Evolutionary conservation across 2,329 filamentous ascomycete species (phyloP), one percentile per base, ranked within the genome.

Genomic region (Ceratocystis eucalypticola): DNA sequence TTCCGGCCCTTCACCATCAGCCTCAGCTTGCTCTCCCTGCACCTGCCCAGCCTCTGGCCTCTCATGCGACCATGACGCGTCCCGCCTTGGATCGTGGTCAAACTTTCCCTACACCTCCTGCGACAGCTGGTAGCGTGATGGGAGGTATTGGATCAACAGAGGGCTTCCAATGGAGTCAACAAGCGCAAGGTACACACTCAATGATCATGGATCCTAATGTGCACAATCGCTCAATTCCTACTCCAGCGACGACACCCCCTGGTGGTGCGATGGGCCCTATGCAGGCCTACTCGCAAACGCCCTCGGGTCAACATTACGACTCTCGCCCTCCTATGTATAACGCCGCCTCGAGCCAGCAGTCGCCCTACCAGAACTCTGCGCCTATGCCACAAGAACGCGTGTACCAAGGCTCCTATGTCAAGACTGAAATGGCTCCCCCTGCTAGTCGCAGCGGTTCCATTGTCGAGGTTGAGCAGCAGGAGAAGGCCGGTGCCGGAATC

Each of bases 101-200:
- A 74, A 96, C 91, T 1, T 96, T 96, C 76, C 92, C 93, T 2
- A 96, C 93, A 2, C 93, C 93, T 45, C 92, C 93, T 1, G 90
- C 92, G 0, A 96, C 90, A 74, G 89, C 91, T n/a, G 94, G 91
- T 0, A 90, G 91, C 75, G 84, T 95, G 59, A 91, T 86, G 76
- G 81, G 77, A 78, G 77, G 83, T 69, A 90, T 96, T 81, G 85
- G 86, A 59, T 83, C 83, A 70, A 86, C 88, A 48, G 88, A 90
- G 44, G 88, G 83, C 50, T 96, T 93, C 74, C 88, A 92, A 73
- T 96, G 92, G 89, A 81, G 77, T 44, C 64, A 61, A 30, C 79
- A 80, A 67, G 83, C 75, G 64, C 84, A 86, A 72, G 80, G 81
- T 72, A 78, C 80, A 63, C 89, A 90, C 76, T 82, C 88, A 63